Evolutionary conservation across 305 asterid genomes (phyloP).

Genomic region (Solanum chacoense): DNA sequence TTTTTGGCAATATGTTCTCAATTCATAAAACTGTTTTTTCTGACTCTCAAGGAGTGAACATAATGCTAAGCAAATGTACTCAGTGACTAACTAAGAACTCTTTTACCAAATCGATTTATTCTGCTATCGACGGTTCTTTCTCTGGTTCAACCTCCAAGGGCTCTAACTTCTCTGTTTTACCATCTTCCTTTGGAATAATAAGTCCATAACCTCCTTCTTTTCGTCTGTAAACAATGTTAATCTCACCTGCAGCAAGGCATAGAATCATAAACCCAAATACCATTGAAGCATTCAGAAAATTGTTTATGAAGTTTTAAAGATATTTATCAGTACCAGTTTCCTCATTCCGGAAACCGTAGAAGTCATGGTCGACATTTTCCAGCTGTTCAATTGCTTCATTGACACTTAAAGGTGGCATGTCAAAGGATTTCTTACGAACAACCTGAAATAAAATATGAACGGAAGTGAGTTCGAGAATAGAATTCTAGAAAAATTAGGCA

Average conservation of each 20-base stretch:
- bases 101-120: constrained; percentile 2
- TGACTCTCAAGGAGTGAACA: neutral
- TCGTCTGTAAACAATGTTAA: constrained; percentile 70
- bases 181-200: constrained; percentile 57
- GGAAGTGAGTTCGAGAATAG: neutral
- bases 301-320: neutral
- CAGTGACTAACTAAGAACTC: neutral
- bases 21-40: neutral
- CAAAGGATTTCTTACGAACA: constrained; percentile 80
- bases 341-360: constrained; percentile 84
- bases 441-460: constrained; percentile 30
- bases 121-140: constrained; percentile 13
- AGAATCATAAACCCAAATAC: neutral
- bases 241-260: constrained; percentile 43
- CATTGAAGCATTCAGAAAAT: neutral
- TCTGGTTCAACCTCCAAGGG: constrained; percentile 30
- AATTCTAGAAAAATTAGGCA: neutral
- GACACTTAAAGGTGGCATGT: constrained; percentile 83
- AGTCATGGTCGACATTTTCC: constrained; percentile 79
- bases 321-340: constrained; percentile 46
- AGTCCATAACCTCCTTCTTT: constrained; percentile 79
- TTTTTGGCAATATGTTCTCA: neutral
- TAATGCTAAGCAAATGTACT: neutral
- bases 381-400: constrained; percentile 84
- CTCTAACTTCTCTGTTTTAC: constrained; percentile 40